phyloP scores from a whole-genome alignment of 2,329 filamentous ascomycete species.

The Nemania sp. region DNA sequence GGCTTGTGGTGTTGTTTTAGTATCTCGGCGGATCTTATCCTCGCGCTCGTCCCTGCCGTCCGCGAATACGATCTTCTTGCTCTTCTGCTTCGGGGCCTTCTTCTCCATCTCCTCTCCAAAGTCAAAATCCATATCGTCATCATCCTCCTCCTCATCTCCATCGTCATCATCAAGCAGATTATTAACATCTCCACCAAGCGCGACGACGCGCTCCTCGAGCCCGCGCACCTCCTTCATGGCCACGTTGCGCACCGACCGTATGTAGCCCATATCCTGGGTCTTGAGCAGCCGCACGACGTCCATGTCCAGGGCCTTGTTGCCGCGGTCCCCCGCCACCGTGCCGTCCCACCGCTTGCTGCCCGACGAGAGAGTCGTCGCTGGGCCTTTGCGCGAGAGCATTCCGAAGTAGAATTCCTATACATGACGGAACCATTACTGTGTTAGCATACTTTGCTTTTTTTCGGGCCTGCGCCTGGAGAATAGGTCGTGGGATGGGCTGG shows the following conservation, averaged over 20 bases:
- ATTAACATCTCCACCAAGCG: constrained; percentile 44
- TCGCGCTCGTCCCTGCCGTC: constrained; percentile 45
- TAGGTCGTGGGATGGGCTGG: too few relatives aligned
- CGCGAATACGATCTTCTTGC: constrained; percentile 57
- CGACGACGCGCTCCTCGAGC: constrained; percentile 57
- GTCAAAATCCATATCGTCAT: constrained; percentile 39
- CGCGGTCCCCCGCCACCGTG: constrained; percentile 60
- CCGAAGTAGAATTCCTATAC: constrained; percentile 65
- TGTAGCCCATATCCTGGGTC: constrained; percentile 69
- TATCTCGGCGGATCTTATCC: constrained; percentile 31
- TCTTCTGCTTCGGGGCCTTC: constrained; percentile 28
- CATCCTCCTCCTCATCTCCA: constrained; percentile 33
- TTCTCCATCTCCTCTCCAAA: constrained; percentile 35
- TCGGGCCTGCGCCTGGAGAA: neutral
- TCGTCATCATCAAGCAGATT: constrained; percentile 17
- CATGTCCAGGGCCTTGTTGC: constrained; percentile 57
- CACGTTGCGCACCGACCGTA: constrained; percentile 64
- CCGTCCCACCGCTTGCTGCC: constrained; percentile 59
- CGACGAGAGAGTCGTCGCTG: constrained; percentile 52
- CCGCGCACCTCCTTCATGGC: constrained; percentile 59
- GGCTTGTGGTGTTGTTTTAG: constrained; percentile 20
- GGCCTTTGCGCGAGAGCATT: constrained; percentile 66
- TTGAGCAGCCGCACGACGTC: constrained; percentile 66
- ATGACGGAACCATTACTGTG: neutral
- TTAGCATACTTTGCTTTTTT: neutral